These are phyloP conservation scores for Fusarium phyllophilum DNA, from an alignment of 2,329 filamentous ascomycete genomes.

Conservation along the genomic window DNA sequence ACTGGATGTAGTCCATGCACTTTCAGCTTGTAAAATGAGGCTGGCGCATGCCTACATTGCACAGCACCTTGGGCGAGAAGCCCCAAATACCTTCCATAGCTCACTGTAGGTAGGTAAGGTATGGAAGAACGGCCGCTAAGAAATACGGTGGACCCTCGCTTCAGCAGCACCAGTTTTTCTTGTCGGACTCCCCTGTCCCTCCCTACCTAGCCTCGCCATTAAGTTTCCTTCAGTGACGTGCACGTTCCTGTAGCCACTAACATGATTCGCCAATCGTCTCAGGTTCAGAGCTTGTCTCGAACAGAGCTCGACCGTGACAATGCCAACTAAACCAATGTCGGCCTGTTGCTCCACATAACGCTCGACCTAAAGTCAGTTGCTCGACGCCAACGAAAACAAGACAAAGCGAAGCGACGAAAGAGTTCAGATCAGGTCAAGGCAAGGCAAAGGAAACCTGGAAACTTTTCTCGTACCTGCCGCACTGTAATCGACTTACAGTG, in stretches of 20 bases:
- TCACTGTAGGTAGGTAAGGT: neutral
- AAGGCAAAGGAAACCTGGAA: slow-evolving; percentile 1
- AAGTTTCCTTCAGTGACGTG: slow-evolving; percentile 28
- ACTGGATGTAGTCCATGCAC: neutral
- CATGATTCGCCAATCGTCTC: slow-evolving; percentile 31
- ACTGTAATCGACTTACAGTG: neutral
- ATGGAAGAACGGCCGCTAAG: slow-evolving; percentile 27
- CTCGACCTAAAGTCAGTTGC: slow-evolving; percentile 19
- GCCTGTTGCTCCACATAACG: slow-evolving; percentile 22
- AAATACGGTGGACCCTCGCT: slow-evolving; percentile 10
- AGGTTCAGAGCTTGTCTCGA: slow-evolving; percentile 29
- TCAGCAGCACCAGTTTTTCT: slow-evolving; percentile 8
- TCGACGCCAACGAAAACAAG: slow-evolving; percentile 23
- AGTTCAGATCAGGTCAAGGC: slow-evolving; percentile 21
- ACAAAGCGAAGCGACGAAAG: slow-evolving; percentile 1
- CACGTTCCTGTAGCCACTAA: slow-evolving; percentile 23
- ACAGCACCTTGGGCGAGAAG: neutral
- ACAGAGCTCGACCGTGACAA: slow-evolving; percentile 15
- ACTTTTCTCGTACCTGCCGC: slow-evolving; percentile 2
- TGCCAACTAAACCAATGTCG: slow-evolving; percentile 15
- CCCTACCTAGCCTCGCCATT: slow-evolving; percentile 2
- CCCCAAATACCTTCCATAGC: neutral
- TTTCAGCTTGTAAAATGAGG: neutral
- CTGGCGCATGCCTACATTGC: neutral
- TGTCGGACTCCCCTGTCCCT: neutral